Evolutionary conservation across 257 asterid genomes (phyloP), one percentile per base, ranked within the genome.

Genomic region (Capsicum chinense): DNA sequence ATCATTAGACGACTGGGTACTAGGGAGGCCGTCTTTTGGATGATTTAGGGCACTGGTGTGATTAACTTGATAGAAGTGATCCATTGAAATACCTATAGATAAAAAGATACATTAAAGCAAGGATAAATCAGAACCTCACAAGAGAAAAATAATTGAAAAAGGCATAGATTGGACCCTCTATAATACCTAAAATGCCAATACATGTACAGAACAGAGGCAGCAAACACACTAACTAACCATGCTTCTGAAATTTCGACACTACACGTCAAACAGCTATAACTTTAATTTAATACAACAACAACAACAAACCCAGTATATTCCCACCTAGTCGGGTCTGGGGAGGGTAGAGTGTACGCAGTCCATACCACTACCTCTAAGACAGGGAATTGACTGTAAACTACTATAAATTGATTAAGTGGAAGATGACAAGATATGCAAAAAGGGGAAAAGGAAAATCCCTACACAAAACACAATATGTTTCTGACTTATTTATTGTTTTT

Each of bases 21-120:
- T 81, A 79, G 89, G 39, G 26, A 42, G 71, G n/a, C 80, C 56
- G 81, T 82, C 83, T 47, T 68, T 58, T 13, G 89, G 81, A 6
- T 26, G 88, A 69, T 83, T 89, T 44, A 82, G 48, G 86, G 86
- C 84, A 79, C 52, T 54, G 42, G 71, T 54, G 21, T 80, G 86
- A 81, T 15, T 62, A 42, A 67, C 70, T 54, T 60, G 79, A 19
- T 48, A 83, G 15, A 79, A 35, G 0, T 21, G 73, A 79, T 84
- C 88, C 90, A 89, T 35, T 57, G 64, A 76, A 54, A 26, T 9
- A 26, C 21, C 81, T 76, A 54, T 0, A 52, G 3, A 52, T 76
- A 52, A 26, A 4, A 12, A 0, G 2, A 54, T 2, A 54, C 5
- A 52, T 1, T 76, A 26, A 74, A 19, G 62, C 21, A 74, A 6